Conservation (phyloP, 768 basidiomycete genomes). For the Rhodotorula graminis region DNA sequence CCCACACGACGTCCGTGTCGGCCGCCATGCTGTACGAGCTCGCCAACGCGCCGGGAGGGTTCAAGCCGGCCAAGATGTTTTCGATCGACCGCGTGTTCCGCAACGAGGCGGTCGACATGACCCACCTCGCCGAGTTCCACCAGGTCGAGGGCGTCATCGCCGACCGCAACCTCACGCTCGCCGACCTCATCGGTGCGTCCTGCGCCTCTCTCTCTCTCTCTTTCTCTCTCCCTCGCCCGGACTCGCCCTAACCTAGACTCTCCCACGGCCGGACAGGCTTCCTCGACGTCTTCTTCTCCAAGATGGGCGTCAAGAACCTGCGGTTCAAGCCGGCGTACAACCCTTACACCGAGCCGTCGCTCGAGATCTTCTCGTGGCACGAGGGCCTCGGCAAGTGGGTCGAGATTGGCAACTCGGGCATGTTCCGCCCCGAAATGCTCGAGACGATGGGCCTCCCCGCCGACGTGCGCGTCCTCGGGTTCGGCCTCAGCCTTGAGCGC, state of each 20-base stretch:
- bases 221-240: too few relatives aligned
- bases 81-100: constrained; percentile 97
- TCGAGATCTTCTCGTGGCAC: constrained; percentile 98
- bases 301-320: constrained; percentile 91
- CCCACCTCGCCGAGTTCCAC: constrained; percentile 97
- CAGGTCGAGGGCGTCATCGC: constrained; percentile 99
- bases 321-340: constrained; percentile 99
- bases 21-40: constrained; percentile 90
- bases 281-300: constrained; percentile 96
- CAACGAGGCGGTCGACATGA: constrained; percentile 97
- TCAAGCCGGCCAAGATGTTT: constrained; percentile 58
- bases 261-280: constrained; percentile 60
- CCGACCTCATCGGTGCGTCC: constrained; percentile 80
- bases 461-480: constrained; percentile 92
- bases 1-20: constrained; percentile 93
- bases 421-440: constrained; percentile 99
- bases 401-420: constrained; percentile 89
- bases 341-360: constrained; percentile 95
- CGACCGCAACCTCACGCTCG: constrained; percentile 82
- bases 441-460: constrained; percentile 98
- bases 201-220: too few relatives aligned
- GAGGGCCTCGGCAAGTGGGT: constrained; percentile 90
- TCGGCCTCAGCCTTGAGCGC: constrained; percentile 88
- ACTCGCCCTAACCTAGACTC: neutral
- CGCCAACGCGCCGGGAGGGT: constrained; percentile 61